These are phyloP conservation scores for Oleoguttula mirabilis DNA, from an alignment of 495 filamentous ascomycete species.

Conservation along the genomic window DNA sequence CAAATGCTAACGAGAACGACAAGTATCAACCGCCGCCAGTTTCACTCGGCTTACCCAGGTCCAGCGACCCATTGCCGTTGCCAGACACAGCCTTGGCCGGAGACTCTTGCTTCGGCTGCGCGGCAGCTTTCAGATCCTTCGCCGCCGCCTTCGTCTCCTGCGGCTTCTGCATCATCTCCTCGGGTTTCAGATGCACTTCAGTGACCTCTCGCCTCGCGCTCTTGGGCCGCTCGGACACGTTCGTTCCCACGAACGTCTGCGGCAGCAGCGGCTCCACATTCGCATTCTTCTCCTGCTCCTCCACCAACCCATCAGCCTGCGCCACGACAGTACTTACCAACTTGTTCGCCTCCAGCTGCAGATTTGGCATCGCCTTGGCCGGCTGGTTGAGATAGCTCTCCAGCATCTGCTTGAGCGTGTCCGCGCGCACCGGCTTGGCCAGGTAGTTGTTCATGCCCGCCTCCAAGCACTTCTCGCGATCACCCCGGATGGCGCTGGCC, in stretches of 20 bases:
- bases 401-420: constrained; percentile 30
- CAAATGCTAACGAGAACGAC: no score
- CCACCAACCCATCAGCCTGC: neutral
- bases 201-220: neutral
- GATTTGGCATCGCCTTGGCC: constrained; percentile 25
- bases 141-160: neutral
- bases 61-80: no score
- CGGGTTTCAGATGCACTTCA: constrained; percentile 5
- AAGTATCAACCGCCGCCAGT: no score
- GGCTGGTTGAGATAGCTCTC: constrained; percentile 31
- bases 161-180: constrained; percentile 11
- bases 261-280: neutral
- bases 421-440: constrained; percentile 70
- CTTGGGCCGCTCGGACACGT: neutral
- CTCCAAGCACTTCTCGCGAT: constrained; percentile 81
- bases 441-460: constrained; percentile 95
- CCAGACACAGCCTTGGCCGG: no score
- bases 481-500: constrained; percentile 78
- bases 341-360: constrained; percentile 31
- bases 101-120: no score
- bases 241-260: neutral
- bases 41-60: no score
- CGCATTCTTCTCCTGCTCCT: neutral
- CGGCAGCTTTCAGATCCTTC: neutral
- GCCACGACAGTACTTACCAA: constrained; percentile 20